phyloP scores from a whole-genome alignment of 2,329 filamentous ascomycete genomes.

The Beauveria caledonica region DNA sequence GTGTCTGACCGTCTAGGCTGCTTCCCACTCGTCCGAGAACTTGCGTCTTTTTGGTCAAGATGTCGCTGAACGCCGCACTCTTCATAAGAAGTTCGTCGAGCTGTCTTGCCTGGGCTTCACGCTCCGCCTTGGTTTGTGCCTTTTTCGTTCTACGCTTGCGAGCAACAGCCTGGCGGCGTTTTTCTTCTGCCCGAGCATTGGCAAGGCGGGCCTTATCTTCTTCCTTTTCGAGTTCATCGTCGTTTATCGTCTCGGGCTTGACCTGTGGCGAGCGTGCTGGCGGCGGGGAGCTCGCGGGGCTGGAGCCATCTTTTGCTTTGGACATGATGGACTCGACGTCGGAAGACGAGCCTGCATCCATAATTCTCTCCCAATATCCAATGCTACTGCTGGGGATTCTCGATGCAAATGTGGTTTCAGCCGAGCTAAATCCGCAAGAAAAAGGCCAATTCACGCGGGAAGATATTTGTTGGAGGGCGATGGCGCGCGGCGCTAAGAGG shows the following conservation, averaged over 20 bases:
- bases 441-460: background rate
- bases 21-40: constrained; percentile 55
- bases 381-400: background rate
- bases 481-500: background rate
- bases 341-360: constrained; percentile 24
- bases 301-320: constrained; percentile 9
- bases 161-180: constrained; percentile 28
- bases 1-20: constrained; percentile 48
- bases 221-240: constrained; percentile 25
- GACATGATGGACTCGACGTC: constrained; percentile 23
- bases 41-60: constrained; percentile 55
- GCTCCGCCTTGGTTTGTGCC: constrained; percentile 43
- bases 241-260: constrained; percentile 8
- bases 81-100: constrained; percentile 52
- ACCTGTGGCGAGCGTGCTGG: background rate
- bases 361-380: constrained; percentile 8
- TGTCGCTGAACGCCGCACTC: constrained; percentile 53
- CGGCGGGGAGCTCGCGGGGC: constrained; percentile 13
- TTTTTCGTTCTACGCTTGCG: constrained; percentile 40
- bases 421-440: background rate
- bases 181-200: constrained; percentile 43
- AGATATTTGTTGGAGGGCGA: background rate
- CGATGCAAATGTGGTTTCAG: background rate
- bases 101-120: constrained; percentile 50
- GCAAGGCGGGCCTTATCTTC: constrained; percentile 27